Percentiles rank a stretch among this genome's conserved stretches.
Conservation (phyloP, 2,329 filamentous ascomycete species). For the Fusarium sp. region DNA sequence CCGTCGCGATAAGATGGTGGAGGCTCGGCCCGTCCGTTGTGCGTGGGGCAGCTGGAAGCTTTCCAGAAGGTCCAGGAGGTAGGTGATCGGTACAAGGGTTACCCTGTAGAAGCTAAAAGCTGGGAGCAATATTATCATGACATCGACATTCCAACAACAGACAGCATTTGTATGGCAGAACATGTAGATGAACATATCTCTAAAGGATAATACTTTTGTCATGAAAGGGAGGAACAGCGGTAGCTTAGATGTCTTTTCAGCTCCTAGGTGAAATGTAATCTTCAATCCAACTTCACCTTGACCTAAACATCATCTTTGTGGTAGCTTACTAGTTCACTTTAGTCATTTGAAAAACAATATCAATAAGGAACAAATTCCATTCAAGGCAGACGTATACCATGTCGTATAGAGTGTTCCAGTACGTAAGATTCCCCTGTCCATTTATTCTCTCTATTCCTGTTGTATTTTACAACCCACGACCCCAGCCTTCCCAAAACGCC, state of each 20-base stretch:
- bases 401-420: not conserved
- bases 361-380: not conserved
- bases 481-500: constrained; percentile 30
- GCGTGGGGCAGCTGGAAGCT: constrained; percentile 43
- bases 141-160: constrained; percentile 9
- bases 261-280: too few relatives aligned
- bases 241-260: too few relatives aligned
- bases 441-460: constrained; percentile 3
- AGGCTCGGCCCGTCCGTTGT: constrained; percentile 5
- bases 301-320: not conserved
- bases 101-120: constrained; percentile 5
- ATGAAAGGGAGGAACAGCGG: too few relatives aligned
- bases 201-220: too few relatives aligned
- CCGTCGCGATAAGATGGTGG: constrained; percentile 25
- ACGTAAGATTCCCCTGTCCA: not conserved
- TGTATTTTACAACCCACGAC: not conserved
- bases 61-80: constrained; percentile 41
- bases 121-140: not conserved
- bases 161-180: not conserved
- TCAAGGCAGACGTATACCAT: not conserved
- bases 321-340: constrained; percentile 1
- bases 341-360: not conserved
- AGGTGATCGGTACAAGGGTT: constrained; percentile 22
- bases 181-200: constrained; percentile 15
- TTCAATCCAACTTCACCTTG: not conserved